Base-by-base conservation (phyloP, 192 early-diverging fungal species). In the Backusella tuberculispora region DNA sequence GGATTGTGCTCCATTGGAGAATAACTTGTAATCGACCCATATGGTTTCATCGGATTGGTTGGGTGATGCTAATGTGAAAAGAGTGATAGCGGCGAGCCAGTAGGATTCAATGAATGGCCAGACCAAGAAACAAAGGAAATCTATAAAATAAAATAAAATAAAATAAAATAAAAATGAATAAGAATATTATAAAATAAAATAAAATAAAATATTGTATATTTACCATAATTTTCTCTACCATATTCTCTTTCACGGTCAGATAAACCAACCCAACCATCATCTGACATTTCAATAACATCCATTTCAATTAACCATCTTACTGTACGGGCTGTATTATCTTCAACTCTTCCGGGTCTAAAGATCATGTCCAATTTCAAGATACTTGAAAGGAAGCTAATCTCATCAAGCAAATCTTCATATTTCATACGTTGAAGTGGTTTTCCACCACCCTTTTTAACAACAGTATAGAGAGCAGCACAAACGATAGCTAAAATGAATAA, bases 81-180 rank as follows among this genome's bases (percentile, higher is more conserved):
- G 64, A 46, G 66, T 86, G 53, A 76, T 77, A 41, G 73, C 79
- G 69, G 92, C 89, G 10, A 95, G 80, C 94, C 94, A 95, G 76
- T 95, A 95, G 56, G 92, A 92, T 75, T 95, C 94, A 43, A 95
- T 81, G 74, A 94, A 95, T n/a, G 93, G 93, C 94, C 94, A 95
- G 56, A 94, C 80, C 63, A 95, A 77, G 78, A 94, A 95, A 71
- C 93, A 92, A 65, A 88, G 90, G 75, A 95, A 93, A 76, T 95
- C 92, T 92, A 77, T 60, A 10, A 47, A 47, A 9, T 6, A 13
- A 46, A 46, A 13, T 9, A 13, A 17, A 47, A 47, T 17, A 47
- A 47, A 34, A 34, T 34, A 34, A 34, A 34, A 34, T 1, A 34
- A 1, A 34, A 34, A 34, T 34, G 29, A 34, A 34, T 34, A 34